A percentile compares a stretch with the other conserved stretches of the same genome.
phyloP scores from a whole-genome alignment of 768 basidiomycete genomes.

The Candolleomyces efflorescens region DNA sequence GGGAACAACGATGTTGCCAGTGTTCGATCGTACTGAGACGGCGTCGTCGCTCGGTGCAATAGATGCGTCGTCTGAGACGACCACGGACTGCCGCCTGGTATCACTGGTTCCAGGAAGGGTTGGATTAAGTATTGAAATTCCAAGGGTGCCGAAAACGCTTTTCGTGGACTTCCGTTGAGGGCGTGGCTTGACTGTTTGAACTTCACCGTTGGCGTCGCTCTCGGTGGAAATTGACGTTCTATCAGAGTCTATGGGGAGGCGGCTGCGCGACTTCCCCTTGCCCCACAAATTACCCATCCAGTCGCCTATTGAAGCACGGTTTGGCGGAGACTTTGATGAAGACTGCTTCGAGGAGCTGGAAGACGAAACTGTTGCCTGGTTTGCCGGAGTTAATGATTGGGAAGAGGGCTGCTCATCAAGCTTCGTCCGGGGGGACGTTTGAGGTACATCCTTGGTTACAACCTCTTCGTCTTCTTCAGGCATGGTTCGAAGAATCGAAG shows the following conservation, averaged over 20 bases:
- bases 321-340: constrained; percentile 22
- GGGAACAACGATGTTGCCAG: neutral
- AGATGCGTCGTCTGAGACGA: neutral
- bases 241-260: constrained; percentile 15
- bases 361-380: neutral
- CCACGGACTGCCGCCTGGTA: neutral
- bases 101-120: constrained; percentile 12
- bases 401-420: neutral
- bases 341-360: neutral
- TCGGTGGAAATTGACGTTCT: constrained; percentile 13
- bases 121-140: constrained; percentile 64
- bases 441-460: neutral
- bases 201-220: constrained; percentile 3
- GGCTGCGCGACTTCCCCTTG: constrained; percentile 39
- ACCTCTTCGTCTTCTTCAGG: constrained; percentile 23
- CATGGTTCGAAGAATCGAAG: constrained; percentile 29
- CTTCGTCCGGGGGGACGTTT: neutral
- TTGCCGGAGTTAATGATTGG: neutral
- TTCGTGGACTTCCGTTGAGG: constrained; percentile 44
- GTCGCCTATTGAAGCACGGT: constrained; percentile 57
- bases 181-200: constrained; percentile 12
- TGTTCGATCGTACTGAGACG: neutral
- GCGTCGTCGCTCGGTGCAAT: neutral
- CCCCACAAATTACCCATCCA: constrained; percentile 80
- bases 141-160: constrained; percentile 70